A percentile compares a stretch with the other conserved stretches of the same genome.
These are phyloP conservation scores for Brettanomyces naardenensis DNA, from an alignment of 805 yeast species.

Conservation along the genomic window DNA sequence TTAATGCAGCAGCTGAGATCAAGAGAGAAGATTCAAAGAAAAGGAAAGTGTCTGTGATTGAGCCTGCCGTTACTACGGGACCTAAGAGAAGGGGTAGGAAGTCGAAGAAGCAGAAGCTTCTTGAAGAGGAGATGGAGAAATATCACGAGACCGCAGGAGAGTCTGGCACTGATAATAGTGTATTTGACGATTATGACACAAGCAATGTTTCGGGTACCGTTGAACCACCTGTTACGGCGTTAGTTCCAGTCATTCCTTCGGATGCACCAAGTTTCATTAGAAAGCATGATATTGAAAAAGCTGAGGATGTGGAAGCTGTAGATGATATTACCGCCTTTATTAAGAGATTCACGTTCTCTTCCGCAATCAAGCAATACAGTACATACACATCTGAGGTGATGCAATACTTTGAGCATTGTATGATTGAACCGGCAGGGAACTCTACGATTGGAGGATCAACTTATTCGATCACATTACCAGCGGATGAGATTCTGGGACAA, in stretches of 20 bases:
- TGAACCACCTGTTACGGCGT: not conserved
- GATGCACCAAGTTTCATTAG: slow-evolving; percentile 18
- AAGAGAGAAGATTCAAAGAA: slow-evolving; percentile 8
- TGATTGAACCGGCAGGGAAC: slow-evolving; percentile 27
- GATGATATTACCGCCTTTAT: slow-evolving; percentile 29
- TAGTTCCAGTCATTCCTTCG: slow-evolving; percentile 18
- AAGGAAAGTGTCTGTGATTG: slow-evolving; percentile 7
- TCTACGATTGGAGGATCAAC: slow-evolving; percentile 27
- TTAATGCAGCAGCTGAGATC: slow-evolving; percentile 3
- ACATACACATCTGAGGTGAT: slow-evolving; percentile 10
- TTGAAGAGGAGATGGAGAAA: slow-evolving; percentile 6
- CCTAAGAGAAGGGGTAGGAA: slow-evolving; percentile 7
- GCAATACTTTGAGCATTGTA: slow-evolving; percentile 20
- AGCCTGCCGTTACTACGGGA: slow-evolving; percentile 1
- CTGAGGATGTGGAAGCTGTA: slow-evolving; percentile 12
- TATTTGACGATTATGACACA: not conserved
- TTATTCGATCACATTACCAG: slow-evolving; percentile 39
- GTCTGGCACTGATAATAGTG: not conserved
- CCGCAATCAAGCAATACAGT: slow-evolving; percentile 23
- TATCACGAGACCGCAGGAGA: slow-evolving; percentile 6
- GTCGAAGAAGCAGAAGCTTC: slow-evolving; percentile 5
- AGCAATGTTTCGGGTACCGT: not conserved
- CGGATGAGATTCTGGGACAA: slow-evolving; percentile 30
- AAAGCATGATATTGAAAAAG: slow-evolving; percentile 16
- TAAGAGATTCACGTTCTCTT: slow-evolving; percentile 29